A percentile compares a stretch with the other conserved stretches of the same genome.
Evolutionary conservation across 2,329 filamentous ascomycete species (phyloP).

Genomic region (Claviceps pusilla): DNA sequence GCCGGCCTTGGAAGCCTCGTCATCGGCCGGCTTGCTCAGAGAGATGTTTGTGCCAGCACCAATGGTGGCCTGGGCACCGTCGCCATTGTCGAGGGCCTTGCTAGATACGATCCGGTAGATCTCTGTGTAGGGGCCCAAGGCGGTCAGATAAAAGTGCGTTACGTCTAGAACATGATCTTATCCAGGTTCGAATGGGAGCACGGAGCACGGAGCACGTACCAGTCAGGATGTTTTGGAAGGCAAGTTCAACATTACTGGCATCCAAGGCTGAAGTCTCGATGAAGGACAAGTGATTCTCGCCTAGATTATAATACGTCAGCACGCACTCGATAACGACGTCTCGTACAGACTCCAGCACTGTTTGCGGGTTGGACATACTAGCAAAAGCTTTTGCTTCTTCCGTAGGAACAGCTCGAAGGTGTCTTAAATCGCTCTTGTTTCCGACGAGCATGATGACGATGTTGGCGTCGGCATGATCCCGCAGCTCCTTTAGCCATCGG

Average conservation of each 20-base stretch:
- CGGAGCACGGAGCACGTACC: conserved; percentile 39
- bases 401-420: conserved; percentile 89
- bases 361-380: conserved; percentile 39
- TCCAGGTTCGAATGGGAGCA: neutral
- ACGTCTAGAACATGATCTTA: neutral
- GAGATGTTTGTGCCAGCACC: conserved; percentile 70
- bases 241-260: conserved; percentile 96
- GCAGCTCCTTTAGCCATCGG: conserved; percentile 95
- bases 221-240: conserved; percentile 98
- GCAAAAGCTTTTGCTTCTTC: conserved; percentile 98
- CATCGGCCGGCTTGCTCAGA: conserved; percentile 71
- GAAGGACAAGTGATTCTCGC: conserved; percentile 95
- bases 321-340: neutral
- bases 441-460: conserved; percentile 99
- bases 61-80: conserved; percentile 64
- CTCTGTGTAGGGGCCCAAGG: conserved; percentile 39
- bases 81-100: conserved; percentile 87
- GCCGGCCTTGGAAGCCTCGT: conserved; percentile 58
- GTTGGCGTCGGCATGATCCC: conserved; percentile 95
- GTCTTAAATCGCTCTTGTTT: conserved; percentile 99
- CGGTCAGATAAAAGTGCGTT: neutral
- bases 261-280: conserved; percentile 98
- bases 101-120: conserved; percentile 98
- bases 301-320: conserved; percentile 29
- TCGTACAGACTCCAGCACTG: neutral